Conservation (phyloP, 352 stramenopile species). For the Phytophthora pisi region DNA sequence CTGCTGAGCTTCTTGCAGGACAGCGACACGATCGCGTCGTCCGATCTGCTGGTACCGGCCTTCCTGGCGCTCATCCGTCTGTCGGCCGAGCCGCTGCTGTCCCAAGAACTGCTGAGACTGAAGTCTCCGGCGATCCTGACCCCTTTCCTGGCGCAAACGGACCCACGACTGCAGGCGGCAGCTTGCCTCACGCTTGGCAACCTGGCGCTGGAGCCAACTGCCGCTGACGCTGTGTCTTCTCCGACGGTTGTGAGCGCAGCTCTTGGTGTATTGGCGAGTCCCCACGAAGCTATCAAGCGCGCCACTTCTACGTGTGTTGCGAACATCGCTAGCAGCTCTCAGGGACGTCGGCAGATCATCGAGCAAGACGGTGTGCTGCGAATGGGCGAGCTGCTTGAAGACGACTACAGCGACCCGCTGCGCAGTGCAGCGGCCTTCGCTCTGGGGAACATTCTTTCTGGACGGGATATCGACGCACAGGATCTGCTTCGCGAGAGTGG, state of each 20-base stretch:
- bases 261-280: constrained; percentile 51
- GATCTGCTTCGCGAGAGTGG: constrained; percentile 65
- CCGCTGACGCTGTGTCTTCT: constrained; percentile 38
- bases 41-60: constrained; percentile 61
- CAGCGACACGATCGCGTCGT: constrained; percentile 49
- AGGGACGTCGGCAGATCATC: constrained; percentile 53
- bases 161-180: constrained; percentile 66
- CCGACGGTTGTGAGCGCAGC: constrained; percentile 45
- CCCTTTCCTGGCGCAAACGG: constrained; percentile 49
- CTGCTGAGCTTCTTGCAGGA: constrained; percentile 60
- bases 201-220: constrained; percentile 53
- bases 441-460: constrained; percentile 70
- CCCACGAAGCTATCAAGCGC: constrained; percentile 68
- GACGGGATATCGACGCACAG: constrained; percentile 58
- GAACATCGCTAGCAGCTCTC: constrained; percentile 50
- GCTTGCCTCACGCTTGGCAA: constrained; percentile 70
- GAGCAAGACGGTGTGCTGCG: constrained; percentile 51
- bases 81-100: constrained; percentile 52
- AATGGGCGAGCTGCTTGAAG: constrained; percentile 52
- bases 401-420: constrained; percentile 60
- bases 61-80: constrained; percentile 74
- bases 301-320: constrained; percentile 56
- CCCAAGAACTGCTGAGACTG: constrained; percentile 66
- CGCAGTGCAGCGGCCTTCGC: constrained; percentile 68
- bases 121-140: constrained; percentile 43